phyloP scores from a whole-genome alignment of 352 stramenopile genomes.

The Pelagophyceae sp. region DNA sequence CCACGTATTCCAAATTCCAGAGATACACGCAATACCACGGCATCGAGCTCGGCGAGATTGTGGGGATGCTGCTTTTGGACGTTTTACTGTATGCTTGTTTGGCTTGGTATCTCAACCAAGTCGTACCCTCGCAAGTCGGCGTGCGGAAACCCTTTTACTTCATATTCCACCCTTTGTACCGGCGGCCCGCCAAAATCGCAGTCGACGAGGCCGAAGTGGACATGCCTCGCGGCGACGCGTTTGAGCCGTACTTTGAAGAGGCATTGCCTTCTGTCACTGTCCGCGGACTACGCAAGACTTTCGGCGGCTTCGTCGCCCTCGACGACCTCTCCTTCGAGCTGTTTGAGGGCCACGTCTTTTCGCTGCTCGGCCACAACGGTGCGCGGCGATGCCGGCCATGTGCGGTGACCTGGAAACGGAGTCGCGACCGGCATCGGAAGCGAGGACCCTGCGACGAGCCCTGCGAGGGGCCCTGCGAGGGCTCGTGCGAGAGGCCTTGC shows the following conservation, averaged over 20 bases:
- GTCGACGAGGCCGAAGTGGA: no score
- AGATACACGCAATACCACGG: neutral
- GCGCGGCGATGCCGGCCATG: no score
- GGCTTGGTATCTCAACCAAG: slow-evolving; percentile 73
- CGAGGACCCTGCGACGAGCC: slow-evolving; percentile 18
- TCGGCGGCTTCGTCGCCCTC: slow-evolving; percentile 70
- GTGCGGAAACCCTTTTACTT: slow-evolving; percentile 73
- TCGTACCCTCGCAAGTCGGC: slow-evolving; percentile 74
- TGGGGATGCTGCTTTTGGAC: slow-evolving; percentile 47
- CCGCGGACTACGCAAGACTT: slow-evolving; percentile 38
- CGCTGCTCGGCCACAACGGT: slow-evolving; percentile 82
- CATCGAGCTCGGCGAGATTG: neutral
- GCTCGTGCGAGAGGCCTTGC: no score
- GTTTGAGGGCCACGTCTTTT: slow-evolving; percentile 80
- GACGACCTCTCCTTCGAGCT: slow-evolving; percentile 62
- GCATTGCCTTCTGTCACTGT: no score
- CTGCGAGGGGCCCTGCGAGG: no score
- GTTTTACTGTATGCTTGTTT: slow-evolving; percentile 70
- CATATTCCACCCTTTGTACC: no score
- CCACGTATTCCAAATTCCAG: neutral
- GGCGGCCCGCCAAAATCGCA: no score
- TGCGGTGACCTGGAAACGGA: no score
- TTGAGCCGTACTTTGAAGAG: no score
- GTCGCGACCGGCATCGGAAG: no score
- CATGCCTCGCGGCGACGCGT: no score